Evolutionary conservation across 1,284 basidiomycete genomes (phyloP).

Genomic region (Psilocybe mexicana): DNA sequence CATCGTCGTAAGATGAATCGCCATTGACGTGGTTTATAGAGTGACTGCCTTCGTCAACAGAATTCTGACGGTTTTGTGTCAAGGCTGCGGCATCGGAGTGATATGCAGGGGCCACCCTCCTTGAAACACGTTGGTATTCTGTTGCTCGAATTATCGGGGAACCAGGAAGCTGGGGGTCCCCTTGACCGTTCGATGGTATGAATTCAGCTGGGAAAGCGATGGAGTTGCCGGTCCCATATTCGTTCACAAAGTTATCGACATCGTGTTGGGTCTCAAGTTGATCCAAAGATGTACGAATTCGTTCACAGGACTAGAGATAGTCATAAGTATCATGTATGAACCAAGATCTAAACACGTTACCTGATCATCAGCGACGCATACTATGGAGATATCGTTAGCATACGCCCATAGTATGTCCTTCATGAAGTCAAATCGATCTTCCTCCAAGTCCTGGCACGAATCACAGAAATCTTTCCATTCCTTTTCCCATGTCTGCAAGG

Average conservation of each 20-base stretch:
- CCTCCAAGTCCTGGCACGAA: conserved; percentile 94
- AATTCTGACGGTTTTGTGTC: conserved; percentile 15
- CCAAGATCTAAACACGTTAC: conserved; percentile 39
- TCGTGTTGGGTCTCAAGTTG: conserved; percentile 80
- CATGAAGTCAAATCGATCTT: conserved; percentile 91
- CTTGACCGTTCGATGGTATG: conserved; percentile 63
- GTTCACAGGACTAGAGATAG: conserved; percentile 78
- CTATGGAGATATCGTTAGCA: conserved; percentile 91
- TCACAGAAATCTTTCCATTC: conserved; percentile 96
- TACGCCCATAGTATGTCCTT: conserved; percentile 96
- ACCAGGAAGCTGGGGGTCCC: conserved; percentile 44
- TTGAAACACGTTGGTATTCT: conserved; percentile 27
- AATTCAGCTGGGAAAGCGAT: conserved; percentile 80
- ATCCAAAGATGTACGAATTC: conserved; percentile 79
- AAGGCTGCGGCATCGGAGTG: conserved; percentile 16
- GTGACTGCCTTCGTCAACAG: conserved; percentile 11
- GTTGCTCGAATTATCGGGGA: conserved; percentile 24
- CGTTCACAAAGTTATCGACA: conserved; percentile 79
- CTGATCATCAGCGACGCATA: conserved; percentile 96
- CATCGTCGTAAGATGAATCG: conserved; percentile 19
- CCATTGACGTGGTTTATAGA: conserved; percentile 20
- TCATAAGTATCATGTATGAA: conserved; percentile 4
- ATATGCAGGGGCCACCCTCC: conserved; percentile 23
- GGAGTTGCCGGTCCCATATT: conserved; percentile 80
- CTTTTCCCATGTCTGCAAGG: conserved; percentile 84